Evolutionary conservation across 352 stramenopile genomes (phyloP).

Genomic region (Phytopythium cucurbitacearum): DNA sequence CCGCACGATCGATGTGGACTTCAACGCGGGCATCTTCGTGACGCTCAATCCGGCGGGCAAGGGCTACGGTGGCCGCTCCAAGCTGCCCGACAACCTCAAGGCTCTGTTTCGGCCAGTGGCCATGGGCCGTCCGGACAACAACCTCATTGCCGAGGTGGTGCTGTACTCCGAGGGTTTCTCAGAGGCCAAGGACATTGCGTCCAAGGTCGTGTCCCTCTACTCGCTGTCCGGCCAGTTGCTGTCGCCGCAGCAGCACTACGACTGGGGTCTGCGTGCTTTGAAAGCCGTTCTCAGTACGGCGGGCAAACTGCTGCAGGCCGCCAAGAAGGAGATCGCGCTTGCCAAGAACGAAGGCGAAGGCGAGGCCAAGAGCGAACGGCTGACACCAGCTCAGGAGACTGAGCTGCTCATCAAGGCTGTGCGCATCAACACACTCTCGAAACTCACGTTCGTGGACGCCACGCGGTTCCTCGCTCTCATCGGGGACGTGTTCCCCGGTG

Average conservation of each 20-base stretch:
- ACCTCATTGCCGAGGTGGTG: conserved; percentile 93
- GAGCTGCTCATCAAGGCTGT: conserved; percentile 95
- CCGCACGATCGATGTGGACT: conserved; percentile 84
- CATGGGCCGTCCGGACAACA: conserved; percentile 91
- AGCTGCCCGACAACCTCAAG: conserved; percentile 94
- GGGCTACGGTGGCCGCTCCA: conserved; percentile 90
- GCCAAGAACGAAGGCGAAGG: conserved; percentile 9
- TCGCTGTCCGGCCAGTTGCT: conserved; percentile 82
- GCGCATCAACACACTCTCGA: conserved; percentile 94
- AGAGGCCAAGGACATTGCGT: conserved; percentile 85
- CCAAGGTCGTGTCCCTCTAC: conserved; percentile 93
- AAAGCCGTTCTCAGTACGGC: conserved; percentile 94
- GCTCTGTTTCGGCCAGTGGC: conserved; percentile 92
- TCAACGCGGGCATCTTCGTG: conserved; percentile 94
- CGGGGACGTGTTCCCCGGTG: conserved; percentile 91
- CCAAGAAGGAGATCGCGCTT: conserved; percentile 58
- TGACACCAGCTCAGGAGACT: conserved; percentile 75
- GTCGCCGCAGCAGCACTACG: conserved; percentile 91
- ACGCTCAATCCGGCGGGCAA: conserved; percentile 94
- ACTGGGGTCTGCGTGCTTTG: conserved; percentile 91
- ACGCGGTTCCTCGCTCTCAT: conserved; percentile 90
- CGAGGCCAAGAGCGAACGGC: conserved; percentile 17
- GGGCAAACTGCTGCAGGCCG: conserved; percentile 86
- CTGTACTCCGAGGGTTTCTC: conserved; percentile 90
- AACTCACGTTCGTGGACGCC: conserved; percentile 93